These are phyloP conservation scores for Talaromyces verruculosus DNA, from an alignment of 2,329 filamentous ascomycete genomes.

Conservation along the genomic window DNA sequence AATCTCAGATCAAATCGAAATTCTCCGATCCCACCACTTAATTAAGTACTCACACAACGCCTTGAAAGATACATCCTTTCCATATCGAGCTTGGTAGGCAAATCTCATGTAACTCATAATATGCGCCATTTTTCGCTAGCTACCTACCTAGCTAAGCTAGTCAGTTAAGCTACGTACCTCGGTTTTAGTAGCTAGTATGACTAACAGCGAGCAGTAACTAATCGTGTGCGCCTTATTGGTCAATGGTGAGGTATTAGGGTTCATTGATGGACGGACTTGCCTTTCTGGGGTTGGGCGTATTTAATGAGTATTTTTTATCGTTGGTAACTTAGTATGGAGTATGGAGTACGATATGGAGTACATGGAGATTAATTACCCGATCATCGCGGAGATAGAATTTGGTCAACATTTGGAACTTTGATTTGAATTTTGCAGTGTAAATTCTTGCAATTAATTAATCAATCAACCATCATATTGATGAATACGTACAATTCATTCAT, in stretches of 20 bases:
- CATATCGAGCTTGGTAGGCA: neutral
- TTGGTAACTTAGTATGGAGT: neutral
- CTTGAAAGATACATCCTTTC: neutral
- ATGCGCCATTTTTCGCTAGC: constrained; percentile 9
- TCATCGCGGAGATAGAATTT: neutral
- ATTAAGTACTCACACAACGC: too few species aligned
- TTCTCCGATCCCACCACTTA: neutral
- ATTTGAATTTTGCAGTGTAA: neutral
- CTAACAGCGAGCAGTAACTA: constrained; percentile 4
- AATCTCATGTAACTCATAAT: neutral
- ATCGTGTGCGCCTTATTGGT: neutral
- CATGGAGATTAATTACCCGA: neutral
- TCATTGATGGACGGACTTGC: constrained; percentile 4
- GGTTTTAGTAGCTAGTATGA: neutral
- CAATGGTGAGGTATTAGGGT: neutral
- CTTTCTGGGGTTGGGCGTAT: neutral
- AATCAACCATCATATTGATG: neutral
- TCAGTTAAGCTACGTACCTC: neutral
- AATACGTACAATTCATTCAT: neutral
- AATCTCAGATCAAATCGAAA: constrained; percentile 2
- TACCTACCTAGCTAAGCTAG: neutral
- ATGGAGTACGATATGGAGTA: neutral
- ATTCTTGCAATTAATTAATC: neutral
- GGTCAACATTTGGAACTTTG: too few species aligned
- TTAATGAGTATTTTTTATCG: neutral